Base-by-base conservation (phyloP, 768 basidiomycete species). In the Gymnopilus dilepis region DNA sequence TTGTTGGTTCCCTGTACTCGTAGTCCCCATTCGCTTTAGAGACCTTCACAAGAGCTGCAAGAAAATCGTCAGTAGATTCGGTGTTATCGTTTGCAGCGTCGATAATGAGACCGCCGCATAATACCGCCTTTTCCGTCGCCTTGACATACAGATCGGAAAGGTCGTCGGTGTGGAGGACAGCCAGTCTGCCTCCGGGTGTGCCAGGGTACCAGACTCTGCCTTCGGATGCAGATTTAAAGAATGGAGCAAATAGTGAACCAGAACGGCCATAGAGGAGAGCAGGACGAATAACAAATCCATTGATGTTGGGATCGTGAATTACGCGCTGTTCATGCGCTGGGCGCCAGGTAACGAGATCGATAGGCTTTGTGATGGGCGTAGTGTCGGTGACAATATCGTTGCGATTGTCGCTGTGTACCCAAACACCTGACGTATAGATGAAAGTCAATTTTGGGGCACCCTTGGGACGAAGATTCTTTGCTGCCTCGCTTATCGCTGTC, bases 401-500 rank as follows among this genome's bases (percentile, higher is more conserved):
- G 40, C 55, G 55, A 17, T 56, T 56, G 21, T 56, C 38, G 21
- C 55, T 40, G 30, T 56, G 55, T 1, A 56, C 55, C 55, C 55
- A 56, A 24, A 42, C 28, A 1, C 55, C 55, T n/a, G 55, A 56
- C 2, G 55, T 56, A 26, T 56, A 56, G 55, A 56, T 56, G 38
- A 40, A 56, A 42, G 55, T 56, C 40, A 56, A 40, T 22, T 56
- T 56, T 24, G 55, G 55, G 21, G 55, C 8, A 8, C 55, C 55
- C 17, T 24, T 22, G n/a, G 55, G 55, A n/a, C 55, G 55, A 5
- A 56, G 55, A 13, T 31, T 19, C 30, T 40, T 21, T 26, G 55
- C 28, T 9, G 42, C 55, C n/a, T 56, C 42, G 55, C 12, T 56
- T 38, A 56, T 42, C 13, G 42, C 38, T 30, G 38, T 22, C 11